Conservation (phyloP, 106 monocot species). For the Acanthochlamys bracteata region DNA sequence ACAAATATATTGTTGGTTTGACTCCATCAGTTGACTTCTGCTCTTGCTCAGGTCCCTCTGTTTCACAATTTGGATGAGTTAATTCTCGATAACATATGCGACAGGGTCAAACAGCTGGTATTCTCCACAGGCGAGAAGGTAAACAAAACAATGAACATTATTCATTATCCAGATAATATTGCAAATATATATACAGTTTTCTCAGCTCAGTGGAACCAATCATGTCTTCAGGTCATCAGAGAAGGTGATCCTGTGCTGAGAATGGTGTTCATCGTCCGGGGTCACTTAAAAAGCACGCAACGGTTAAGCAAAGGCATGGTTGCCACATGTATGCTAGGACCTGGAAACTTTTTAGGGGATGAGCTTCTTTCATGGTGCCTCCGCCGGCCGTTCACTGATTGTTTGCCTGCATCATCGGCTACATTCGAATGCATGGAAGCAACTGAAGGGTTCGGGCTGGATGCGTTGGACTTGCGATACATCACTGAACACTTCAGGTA, state of each 20-base stretch:
- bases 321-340: conserved; percentile 59
- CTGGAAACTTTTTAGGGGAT: conserved; percentile 71
- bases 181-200: background rate
- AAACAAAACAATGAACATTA: background rate
- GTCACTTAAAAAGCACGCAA: conserved; percentile 57
- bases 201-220: background rate
- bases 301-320: conserved; percentile 50
- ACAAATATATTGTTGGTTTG: no score
- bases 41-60: conserved; percentile 59
- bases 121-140: conserved; percentile 92
- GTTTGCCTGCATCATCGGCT: conserved; percentile 65
- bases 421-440: conserved; percentile 57
- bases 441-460: conserved; percentile 65
- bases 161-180: background rate
- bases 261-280: conserved; percentile 72
- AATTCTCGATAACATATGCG: conserved; percentile 90
- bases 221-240: conserved; percentile 58
- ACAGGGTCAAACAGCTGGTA: conserved; percentile 59
- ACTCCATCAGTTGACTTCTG: no score
- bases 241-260: conserved; percentile 84
- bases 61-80: conserved; percentile 87
- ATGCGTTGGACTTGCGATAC: conserved; percentile 58
- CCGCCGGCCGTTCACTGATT: conserved; percentile 69
- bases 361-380: conserved; percentile 96
- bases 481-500: conserved; percentile 90